phyloP scores from a whole-genome alignment of 352 stramenopile genomes.

The Blastocystis sp. region DNA sequence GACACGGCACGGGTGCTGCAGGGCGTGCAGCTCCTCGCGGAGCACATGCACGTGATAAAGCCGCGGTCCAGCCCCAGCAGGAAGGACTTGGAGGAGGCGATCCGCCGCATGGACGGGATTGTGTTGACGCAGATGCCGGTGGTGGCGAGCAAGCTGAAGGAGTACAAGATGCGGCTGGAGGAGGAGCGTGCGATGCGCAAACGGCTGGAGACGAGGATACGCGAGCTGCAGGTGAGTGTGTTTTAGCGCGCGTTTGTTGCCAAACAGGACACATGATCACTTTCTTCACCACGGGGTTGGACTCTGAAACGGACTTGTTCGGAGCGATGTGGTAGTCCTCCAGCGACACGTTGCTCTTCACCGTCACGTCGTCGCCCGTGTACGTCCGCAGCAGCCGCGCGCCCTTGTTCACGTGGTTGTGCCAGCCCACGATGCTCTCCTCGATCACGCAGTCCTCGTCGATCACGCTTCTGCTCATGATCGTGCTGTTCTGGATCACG shows the following conservation, averaged over 20 bases:
- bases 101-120: neutral
- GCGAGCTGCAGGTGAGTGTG: neutral
- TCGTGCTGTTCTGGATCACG: slow-evolving; percentile 82
- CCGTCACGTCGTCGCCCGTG: slow-evolving; percentile 53
- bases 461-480: slow-evolving; percentile 79
- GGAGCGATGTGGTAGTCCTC: slow-evolving; percentile 41
- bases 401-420: slow-evolving; percentile 74
- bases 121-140: slow-evolving; percentile 7
- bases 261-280: slow-evolving; percentile 64
- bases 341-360: slow-evolving; percentile 16
- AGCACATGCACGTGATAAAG: slow-evolving; percentile 9
- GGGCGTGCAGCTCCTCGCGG: slow-evolving; percentile 1
- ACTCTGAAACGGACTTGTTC: slow-evolving; percentile 56
- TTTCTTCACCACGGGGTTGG: slow-evolving; percentile 60
- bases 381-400: slow-evolving; percentile 15
- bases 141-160: neutral
- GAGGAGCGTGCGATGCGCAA: neutral
- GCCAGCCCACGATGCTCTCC: slow-evolving; percentile 83
- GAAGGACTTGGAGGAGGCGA: neutral
- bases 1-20: neutral
- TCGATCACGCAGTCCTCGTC: slow-evolving; percentile 78
- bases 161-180: neutral
- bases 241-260: slow-evolving; percentile 8
- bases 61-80: neutral
- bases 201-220: neutral